Base-by-base conservation (phyloP, 2,329 filamentous ascomycete species). In the Botryosphaeria dothidea region DNA sequence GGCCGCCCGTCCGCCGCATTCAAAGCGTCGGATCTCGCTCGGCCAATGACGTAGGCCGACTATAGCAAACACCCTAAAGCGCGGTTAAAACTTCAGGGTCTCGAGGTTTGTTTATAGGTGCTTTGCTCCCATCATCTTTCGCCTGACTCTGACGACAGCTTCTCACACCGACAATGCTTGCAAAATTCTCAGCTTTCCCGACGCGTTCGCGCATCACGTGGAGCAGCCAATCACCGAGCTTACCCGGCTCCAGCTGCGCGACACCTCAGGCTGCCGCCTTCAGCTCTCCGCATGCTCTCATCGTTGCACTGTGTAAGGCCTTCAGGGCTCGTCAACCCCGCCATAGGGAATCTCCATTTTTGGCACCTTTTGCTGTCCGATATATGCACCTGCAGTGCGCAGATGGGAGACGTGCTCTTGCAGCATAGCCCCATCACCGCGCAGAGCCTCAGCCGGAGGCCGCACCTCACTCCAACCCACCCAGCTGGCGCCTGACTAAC, bases 41-140 rank as follows among this genome's bases (percentile, higher is more conserved):
- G 56, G 56, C 56, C 38, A 46, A 60, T 46, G 56, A 46, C 56
- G 41, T 60, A 43, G 54, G 36, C 27, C 34, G 38, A 19, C 25
- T 23, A 45, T 43, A 36, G 38, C 23, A 43, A 45, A n/a, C 36
- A 36, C 8, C 41, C 52, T 41, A 43, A 36, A 19, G 19, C 52
- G 34, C 52, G 49, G 29, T 17, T 56, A 23, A 43, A 41, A 34
- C 31, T 21, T 38, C 31, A 54, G 52, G 52, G 34, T 41, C 52
- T 48, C 29, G 29, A 31, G 29, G 31, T 41, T 27, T 41, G 31
- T 56, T 56, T 27, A 27, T 41, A 25, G 52, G 4, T 13, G 31
- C 51, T 23, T 7, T 21, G 31, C 15, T 17, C 19, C 9, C 6
- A 19, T 23, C 5, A 5, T 3, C 29, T 6, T 19, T 15, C n/a